Conservation (phyloP, 768 basidiomycete genomes). For the Leccinellum rugosiceps region DNA sequence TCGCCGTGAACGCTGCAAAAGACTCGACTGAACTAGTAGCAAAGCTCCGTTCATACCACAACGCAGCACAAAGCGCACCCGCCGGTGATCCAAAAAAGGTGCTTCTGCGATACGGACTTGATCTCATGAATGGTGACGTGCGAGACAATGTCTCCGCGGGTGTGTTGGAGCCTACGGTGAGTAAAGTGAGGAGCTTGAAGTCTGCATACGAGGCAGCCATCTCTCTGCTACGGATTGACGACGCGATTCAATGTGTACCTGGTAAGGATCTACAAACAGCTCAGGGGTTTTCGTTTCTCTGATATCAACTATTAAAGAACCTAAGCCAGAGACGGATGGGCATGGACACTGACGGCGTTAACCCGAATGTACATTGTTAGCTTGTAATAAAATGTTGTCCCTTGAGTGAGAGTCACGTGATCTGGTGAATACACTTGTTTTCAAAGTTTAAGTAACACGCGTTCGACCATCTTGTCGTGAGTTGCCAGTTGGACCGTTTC, state of each 20-base stretch:
- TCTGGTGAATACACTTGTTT: conserved; percentile 9
- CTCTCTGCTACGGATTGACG: conserved; percentile 91
- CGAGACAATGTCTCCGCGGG: conserved; percentile 93
- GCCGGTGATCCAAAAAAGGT: conserved; percentile 88
- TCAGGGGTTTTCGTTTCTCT: conserved; percentile 13
- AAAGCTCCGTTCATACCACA: conserved; percentile 95
- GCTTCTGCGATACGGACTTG: conserved; percentile 89
- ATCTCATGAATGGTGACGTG: conserved; percentile 91
- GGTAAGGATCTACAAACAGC: conserved; percentile 46
- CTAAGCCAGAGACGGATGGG: conserved; percentile 65
- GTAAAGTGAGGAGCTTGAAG: conserved; percentile 96
- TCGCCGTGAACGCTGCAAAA: conserved; percentile 97
- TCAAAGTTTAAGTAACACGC: conserved; percentile 21
- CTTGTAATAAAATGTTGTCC: not conserved
- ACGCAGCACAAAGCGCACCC: conserved; percentile 91
- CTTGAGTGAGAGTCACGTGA: conserved; percentile 29
- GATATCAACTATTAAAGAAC: conserved; percentile 44
- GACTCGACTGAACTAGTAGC: conserved; percentile 97
- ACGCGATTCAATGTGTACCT: conserved; percentile 88
- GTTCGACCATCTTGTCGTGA: conserved; percentile 13
- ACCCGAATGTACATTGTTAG: conserved; percentile 10
- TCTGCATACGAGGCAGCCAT: conserved; percentile 96
- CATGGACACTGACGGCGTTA: conserved; percentile 60
- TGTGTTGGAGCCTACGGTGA: conserved; percentile 93
- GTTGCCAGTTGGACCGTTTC: conserved; percentile 14